These are phyloP conservation scores for Dacryopinax primogenitus DNA, from an alignment of 768 basidiomycete genomes.

Conservation along the genomic window DNA sequence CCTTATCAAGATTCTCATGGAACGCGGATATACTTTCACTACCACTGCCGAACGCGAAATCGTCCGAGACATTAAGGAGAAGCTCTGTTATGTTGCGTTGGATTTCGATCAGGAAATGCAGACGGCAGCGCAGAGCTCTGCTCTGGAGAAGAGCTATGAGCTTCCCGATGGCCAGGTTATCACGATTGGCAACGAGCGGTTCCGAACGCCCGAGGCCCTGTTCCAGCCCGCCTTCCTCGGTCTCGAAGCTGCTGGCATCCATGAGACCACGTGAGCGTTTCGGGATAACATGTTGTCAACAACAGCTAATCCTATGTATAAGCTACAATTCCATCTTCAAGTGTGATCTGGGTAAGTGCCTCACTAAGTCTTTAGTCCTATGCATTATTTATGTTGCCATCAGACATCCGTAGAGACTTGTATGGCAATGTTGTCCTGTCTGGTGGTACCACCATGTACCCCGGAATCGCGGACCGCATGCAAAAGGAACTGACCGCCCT, in stretches of 20 bases:
- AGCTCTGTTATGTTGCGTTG: constrained; percentile 87
- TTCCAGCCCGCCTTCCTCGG: constrained; percentile 66
- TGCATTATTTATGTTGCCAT: neutral
- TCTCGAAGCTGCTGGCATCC: constrained; percentile 78
- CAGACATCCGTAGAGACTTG: constrained; percentile 62
- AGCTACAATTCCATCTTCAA: constrained; percentile 72
- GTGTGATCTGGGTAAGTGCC: constrained; percentile 43
- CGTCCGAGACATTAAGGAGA: constrained; percentile 95
- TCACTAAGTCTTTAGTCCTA: neutral
- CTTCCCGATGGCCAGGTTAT: constrained; percentile 89
- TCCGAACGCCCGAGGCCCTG: constrained; percentile 48
- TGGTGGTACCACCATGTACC: constrained; percentile 92
- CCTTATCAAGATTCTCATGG: constrained; percentile 72
- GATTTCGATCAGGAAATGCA: constrained; percentile 91
- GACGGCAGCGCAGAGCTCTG: constrained; percentile 77
- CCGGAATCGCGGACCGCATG: constrained; percentile 91
- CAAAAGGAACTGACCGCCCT: constrained; percentile 82
- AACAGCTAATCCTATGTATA: neutral
- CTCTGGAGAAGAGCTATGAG: constrained; percentile 87
- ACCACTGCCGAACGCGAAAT: constrained; percentile 90
- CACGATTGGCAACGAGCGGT: constrained; percentile 85
- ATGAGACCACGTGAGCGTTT: constrained; percentile 63
- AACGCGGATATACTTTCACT: constrained; percentile 89
- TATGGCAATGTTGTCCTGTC: constrained; percentile 77
- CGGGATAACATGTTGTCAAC: neutral